Conservation (phyloP, 2,329 filamentous ascomycete species). For the Penicillium vulpinum region DNA sequence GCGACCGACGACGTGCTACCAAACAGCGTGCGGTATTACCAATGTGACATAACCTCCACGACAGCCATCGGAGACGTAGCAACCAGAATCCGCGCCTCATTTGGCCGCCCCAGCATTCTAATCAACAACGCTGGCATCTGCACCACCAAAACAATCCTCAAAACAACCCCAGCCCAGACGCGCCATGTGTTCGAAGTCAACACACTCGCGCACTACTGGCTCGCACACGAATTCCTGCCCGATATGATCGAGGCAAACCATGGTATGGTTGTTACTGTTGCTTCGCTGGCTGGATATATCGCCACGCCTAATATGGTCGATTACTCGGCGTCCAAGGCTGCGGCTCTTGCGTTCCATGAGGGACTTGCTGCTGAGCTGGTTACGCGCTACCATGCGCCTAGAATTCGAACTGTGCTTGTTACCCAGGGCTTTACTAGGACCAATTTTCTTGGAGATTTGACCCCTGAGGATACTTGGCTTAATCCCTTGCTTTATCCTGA, state of each 20-base stretch:
- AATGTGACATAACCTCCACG: slow-evolving; percentile 67
- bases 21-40: slow-evolving; percentile 62
- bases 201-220: slow-evolving; percentile 65
- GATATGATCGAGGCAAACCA: slow-evolving; percentile 64
- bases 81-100: slow-evolving; percentile 52
- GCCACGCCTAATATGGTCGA: slow-evolving; percentile 65
- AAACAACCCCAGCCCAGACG: slow-evolving; percentile 58
- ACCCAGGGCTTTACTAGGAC: slow-evolving; percentile 65
- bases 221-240: slow-evolving; percentile 67
- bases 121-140: slow-evolving; percentile 45
- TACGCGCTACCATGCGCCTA: slow-evolving; percentile 61
- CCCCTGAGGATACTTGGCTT: slow-evolving; percentile 53
- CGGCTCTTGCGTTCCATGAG: slow-evolving; percentile 67
- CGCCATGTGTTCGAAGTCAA: slow-evolving; percentile 70
- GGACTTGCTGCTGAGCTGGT: slow-evolving; percentile 60
- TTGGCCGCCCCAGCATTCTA: slow-evolving; percentile 67
- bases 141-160: slow-evolving; percentile 61
- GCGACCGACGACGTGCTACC: slow-evolving; percentile 31
- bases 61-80: slow-evolving; percentile 55
- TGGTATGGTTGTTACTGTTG: slow-evolving; percentile 71
- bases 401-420: slow-evolving; percentile 63
- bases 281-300: slow-evolving; percentile 63
- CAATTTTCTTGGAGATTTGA: slow-evolving; percentile 59
- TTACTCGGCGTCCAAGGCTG: slow-evolving; percentile 67
- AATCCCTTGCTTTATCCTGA: slow-evolving; percentile 58